Evolutionary conservation across 805 yeast genomes (phyloP).

Genomic region (Cyberlindnera bimundalis): DNA sequence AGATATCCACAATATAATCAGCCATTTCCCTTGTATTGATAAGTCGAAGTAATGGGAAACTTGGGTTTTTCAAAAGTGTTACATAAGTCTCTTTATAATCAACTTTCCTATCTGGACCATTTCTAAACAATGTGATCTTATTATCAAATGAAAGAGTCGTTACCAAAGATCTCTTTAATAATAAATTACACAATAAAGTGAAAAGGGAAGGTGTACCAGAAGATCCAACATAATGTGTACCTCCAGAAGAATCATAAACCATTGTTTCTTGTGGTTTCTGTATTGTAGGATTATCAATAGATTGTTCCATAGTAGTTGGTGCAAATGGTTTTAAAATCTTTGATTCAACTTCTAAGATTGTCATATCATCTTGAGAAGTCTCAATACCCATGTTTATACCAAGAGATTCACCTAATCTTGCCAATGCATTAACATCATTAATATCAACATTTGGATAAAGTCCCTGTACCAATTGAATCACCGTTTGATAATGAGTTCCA

Average conservation of each 20-base stretch:
- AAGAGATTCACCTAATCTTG: slow-evolving; percentile 27
- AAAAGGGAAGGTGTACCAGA: slow-evolving; percentile 43
- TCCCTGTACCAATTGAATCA: slow-evolving; percentile 36
- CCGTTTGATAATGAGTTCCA: slow-evolving; percentile 41
- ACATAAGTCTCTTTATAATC: slow-evolving; percentile 14
- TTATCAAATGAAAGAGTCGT: slow-evolving; percentile 36
- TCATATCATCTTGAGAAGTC: slow-evolving; percentile 14
- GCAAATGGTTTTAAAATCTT: slow-evolving; percentile 22
- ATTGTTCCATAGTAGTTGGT: slow-evolving; percentile 14
- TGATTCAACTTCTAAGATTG: slow-evolving; percentile 19
- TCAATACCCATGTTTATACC: slow-evolving; percentile 22
- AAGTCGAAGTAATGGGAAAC: slow-evolving; percentile 39
- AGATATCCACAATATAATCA: slow-evolving; percentile 34
- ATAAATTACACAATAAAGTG: slow-evolving; percentile 40
- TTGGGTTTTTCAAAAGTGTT: slow-evolving; percentile 16
- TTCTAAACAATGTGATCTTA: slow-evolving; percentile 24
- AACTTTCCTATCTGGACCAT: slow-evolving; percentile 10
- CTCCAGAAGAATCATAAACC: slow-evolving; percentile 43
- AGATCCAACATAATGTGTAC: slow-evolving; percentile 45
- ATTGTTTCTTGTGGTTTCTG: slow-evolving; percentile 23
- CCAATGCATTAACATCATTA: slow-evolving; percentile 39
- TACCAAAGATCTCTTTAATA: slow-evolving; percentile 32
- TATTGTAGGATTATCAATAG: too few species aligned
- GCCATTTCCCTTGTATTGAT: slow-evolving; percentile 33
- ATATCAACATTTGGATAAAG: slow-evolving; percentile 44